Base-by-base conservation (phyloP, 176 grass and related monocot genomes). In the Bothriochloa decipiens region DNA sequence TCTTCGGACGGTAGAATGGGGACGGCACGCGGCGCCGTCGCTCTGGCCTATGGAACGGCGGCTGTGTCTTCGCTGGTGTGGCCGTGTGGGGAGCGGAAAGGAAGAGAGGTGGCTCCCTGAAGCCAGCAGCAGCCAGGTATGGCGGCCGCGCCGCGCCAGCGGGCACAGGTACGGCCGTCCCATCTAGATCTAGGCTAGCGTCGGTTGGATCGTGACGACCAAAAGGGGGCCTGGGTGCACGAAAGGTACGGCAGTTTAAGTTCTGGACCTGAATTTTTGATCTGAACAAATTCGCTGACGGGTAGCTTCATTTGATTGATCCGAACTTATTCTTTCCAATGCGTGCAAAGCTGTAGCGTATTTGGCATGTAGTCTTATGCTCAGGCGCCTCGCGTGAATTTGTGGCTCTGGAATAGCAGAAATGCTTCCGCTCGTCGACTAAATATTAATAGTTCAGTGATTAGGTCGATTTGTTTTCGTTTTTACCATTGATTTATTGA, bases 181-280 rank as follows among this genome's bases (percentile, higher is more conserved):
- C 20, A 29, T 37, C 37, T 46, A 15, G 71, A n/a, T n/a, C n/a
- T n/a, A n/a, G n/a, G 62, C 23, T 75, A 60, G 69, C 43, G 7
- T 65, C 33, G 57, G 57, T 60, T 58, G 55, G 55, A 58, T 58
- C 55, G 1, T n/a, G 57, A 25, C 57, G n/a, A 28, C 61, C 11
- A 64, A 53, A n/a, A n/a, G n/a, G n/a, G n/a, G n/a, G n/a, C n/a
- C n/a, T n/a, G n/a, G 53, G 29, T 15, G 67, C 60, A 72, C 29
- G 22, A 14, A 64, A 74, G 77, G 69, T 83, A 65, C n/a, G n/a
- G n/a, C n/a, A n/a, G n/a, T n/a, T 61, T 61, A 25, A 61, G 58
- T 25, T 61, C 9, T 61, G 9, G n/a, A 12, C 55, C 55, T 60
- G 22, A 60, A 11, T 60, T 23, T 58, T 60, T 60, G 18, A 20